Percentiles rank a stretch among this genome's conserved stretches.
Evolutionary conservation across 352 stramenopile genomes (phyloP).

Genomic region (Globisporangium nagaii): DNA sequence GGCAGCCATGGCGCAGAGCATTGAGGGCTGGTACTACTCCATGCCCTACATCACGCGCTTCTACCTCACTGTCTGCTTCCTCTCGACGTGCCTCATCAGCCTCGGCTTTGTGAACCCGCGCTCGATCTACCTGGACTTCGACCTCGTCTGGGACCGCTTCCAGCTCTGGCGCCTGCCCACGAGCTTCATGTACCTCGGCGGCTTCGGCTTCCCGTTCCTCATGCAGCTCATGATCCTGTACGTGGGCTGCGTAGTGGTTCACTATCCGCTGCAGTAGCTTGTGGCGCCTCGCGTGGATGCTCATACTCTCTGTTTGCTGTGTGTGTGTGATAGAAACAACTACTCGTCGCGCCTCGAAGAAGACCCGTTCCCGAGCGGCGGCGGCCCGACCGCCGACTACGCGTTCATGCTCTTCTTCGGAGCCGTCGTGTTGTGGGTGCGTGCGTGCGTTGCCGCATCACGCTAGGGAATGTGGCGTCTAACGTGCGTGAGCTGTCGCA

Average conservation of each 20-base stretch:
- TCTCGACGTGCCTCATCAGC: constrained; percentile 73
- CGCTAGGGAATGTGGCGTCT: too few relatives aligned
- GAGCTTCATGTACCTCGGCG: constrained; percentile 86
- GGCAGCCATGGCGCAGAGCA: constrained; percentile 56
- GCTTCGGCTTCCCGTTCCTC: constrained; percentile 87
- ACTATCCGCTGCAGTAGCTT: neutral
- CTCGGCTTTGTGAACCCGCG: constrained; percentile 77
- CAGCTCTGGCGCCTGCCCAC: constrained; percentile 87
- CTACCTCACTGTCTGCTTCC: constrained; percentile 81
- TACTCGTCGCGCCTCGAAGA: constrained; percentile 82
- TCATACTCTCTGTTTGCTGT: neutral
- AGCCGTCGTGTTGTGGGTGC: constrained; percentile 67
- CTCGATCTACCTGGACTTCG: constrained; percentile 83
- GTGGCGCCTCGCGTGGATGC: neutral
- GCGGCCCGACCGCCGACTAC: constrained; percentile 81
- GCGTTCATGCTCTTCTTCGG: constrained; percentile 89
- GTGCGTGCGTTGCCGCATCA: constrained; percentile 3
- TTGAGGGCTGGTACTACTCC: constrained; percentile 81
- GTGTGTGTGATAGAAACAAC: constrained; percentile 40
- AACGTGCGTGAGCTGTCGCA: constrained; percentile 12
- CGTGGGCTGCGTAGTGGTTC: constrained; percentile 7
- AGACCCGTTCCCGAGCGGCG: constrained; percentile 78
- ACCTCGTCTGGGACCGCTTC: constrained; percentile 82
- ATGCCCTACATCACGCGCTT: constrained; percentile 83
- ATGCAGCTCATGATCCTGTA: constrained; percentile 90